Evolutionary conservation across 139 green algal genomes (phyloP).

Genomic region (Chlorokybus atmophyticus): DNA sequence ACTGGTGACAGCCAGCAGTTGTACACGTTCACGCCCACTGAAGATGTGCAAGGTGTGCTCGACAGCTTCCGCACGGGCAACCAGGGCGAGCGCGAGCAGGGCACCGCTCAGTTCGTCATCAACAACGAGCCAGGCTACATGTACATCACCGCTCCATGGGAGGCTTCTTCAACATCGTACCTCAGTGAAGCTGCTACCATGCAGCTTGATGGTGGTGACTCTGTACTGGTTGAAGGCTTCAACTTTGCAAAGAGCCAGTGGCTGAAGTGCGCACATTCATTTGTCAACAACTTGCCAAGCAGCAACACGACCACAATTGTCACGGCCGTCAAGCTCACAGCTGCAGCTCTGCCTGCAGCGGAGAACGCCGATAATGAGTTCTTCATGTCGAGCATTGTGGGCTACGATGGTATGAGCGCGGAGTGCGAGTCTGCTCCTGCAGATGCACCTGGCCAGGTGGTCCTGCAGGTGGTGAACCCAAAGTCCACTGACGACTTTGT

Average conservation of each 20-base stretch:
- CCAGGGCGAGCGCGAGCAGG: not conserved
- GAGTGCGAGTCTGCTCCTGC: too few relatives aligned
- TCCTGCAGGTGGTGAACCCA: too few relatives aligned
- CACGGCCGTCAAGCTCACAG: too few relatives aligned
- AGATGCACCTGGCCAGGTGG: too few relatives aligned
- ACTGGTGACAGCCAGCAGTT: not conserved
- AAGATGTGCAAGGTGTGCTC: not conserved
- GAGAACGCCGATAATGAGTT: too few relatives aligned
- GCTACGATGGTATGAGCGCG: too few relatives aligned
- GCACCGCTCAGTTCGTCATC: not conserved
- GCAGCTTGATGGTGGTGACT: slow-evolving; percentile 6
- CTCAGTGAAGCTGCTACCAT: not conserved
- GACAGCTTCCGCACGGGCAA: not conserved
- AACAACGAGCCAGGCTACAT: not conserved
- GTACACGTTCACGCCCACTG: not conserved
- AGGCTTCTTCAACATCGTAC: slow-evolving; percentile 5
- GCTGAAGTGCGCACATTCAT: too few relatives aligned
- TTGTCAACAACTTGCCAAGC: too few relatives aligned
- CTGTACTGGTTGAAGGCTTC: slow-evolving; percentile 11
- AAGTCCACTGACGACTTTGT: too few relatives aligned
- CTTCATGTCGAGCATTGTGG: too few relatives aligned
- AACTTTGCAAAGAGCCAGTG: slow-evolving; percentile 18
- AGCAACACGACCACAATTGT: too few relatives aligned
- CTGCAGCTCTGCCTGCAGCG: too few relatives aligned
- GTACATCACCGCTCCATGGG: slow-evolving; percentile 12